phyloP scores from a whole-genome alignment of 1,284 basidiomycete genomes.

The Lentinula novae-zelandiae region DNA sequence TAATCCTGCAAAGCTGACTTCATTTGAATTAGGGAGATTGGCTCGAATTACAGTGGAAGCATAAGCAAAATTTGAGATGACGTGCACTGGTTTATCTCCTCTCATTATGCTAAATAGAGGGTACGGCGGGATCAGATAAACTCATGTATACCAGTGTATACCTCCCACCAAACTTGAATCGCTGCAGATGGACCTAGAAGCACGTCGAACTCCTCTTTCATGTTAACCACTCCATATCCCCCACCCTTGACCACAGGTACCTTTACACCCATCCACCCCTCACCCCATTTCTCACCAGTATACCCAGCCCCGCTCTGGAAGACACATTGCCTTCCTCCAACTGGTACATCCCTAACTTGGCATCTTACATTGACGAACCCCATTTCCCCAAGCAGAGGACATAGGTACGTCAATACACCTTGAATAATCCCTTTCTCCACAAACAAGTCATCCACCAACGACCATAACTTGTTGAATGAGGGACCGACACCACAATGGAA shows the following conservation, averaged over 20 bases:
- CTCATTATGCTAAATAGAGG: too few relatives aligned
- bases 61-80: too few relatives aligned
- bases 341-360: constrained; percentile 11
- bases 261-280: constrained; percentile 9
- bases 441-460: neutral
- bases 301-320: neutral
- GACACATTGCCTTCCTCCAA: neutral
- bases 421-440: constrained; percentile 9
- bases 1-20: too few relatives aligned
- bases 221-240: constrained; percentile 14
- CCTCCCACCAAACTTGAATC: too few relatives aligned
- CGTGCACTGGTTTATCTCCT: too few relatives aligned
- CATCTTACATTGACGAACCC: constrained; percentile 15
- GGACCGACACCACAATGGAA: neutral
- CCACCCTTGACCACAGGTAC: constrained; percentile 14
- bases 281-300: constrained; percentile 8
- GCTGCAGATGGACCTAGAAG: neutral
- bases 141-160: too few relatives aligned
- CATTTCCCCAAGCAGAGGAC: constrained; percentile 11
- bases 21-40: too few relatives aligned
- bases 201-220: constrained; percentile 15
- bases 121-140: too few relatives aligned
- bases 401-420: constrained; percentile 10
- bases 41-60: too few relatives aligned
- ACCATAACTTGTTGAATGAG: neutral